phyloP scores from a whole-genome alignment of 73 alveolate genomes.

The Tetrahymena thermophila region DNA sequence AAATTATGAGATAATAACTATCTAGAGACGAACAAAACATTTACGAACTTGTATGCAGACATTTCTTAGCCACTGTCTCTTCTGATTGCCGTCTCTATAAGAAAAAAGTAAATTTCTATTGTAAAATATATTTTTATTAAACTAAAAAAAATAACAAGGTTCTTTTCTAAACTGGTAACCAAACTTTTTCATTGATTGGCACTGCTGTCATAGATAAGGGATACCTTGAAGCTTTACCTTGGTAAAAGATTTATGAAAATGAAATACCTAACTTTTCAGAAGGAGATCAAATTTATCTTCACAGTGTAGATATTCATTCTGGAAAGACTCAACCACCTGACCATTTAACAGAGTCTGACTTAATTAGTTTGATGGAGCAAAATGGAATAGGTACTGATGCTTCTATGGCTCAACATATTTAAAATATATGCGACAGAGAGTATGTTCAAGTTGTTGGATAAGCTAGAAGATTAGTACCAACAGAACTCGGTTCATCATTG shows the following conservation, averaged over 20 bases:
- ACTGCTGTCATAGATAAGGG: neutral
- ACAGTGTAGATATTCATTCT: constrained; percentile 26
- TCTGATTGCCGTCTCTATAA: constrained; percentile 59
- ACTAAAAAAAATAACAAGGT: too few relatives aligned
- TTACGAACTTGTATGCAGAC: constrained; percentile 74
- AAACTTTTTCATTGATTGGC: neutral
- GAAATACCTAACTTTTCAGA: neutral
- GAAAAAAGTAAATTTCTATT: neutral
- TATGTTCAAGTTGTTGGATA: constrained; percentile 88
- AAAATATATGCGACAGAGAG: constrained; percentile 97
- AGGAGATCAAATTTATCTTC: neutral
- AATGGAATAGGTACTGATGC: constrained; percentile 99
- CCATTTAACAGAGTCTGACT: constrained; percentile 95
- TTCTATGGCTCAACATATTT: constrained; percentile 98
- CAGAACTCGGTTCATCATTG: constrained; percentile 94
- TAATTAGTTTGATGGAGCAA: constrained; percentile 95
- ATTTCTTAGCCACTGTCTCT: constrained; percentile 96
- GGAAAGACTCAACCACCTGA: constrained; percentile 97
- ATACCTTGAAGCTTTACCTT: neutral
- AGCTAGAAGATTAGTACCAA: constrained; percentile 91
- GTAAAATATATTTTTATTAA: neutral
- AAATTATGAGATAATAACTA: constrained; percentile 71
- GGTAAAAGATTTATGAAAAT: neutral
- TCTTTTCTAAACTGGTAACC: neutral
- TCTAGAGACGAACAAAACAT: constrained; percentile 46